Conservation (phyloP, 441 rosid species). For the Pelargonium myrrhifolium region DNA sequence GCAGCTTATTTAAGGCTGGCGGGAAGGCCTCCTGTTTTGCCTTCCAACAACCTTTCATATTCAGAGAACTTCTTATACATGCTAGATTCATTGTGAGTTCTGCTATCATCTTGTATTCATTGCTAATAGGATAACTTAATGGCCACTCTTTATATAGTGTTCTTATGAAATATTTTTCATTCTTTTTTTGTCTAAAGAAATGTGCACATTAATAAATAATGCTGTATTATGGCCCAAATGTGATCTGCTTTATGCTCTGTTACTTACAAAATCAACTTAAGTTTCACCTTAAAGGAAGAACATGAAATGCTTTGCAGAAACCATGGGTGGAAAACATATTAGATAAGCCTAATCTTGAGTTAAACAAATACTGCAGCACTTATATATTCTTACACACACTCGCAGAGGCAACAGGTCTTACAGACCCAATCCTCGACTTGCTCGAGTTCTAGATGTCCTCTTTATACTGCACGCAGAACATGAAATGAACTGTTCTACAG, state of each 20-base stretch:
- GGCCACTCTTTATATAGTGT: not conserved
- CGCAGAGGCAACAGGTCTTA: conserved; percentile 83
- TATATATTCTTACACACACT: conserved; percentile 7
- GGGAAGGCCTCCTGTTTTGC: conserved; percentile 90
- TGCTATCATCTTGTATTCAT: not conserved
- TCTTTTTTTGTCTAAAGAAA: not conserved
- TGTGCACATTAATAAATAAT: not conserved
- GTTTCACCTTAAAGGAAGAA: too few species aligned
- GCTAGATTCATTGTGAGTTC: conserved; percentile 81
- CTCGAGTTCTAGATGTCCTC: conserved; percentile 78
- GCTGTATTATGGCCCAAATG: too few species aligned
- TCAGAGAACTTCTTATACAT: conserved; percentile 87
- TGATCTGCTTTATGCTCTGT: too few species aligned
- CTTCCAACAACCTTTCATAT: conserved; percentile 78
- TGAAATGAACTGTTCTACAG: conserved; percentile 95
- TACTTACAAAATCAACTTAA: too few species aligned
- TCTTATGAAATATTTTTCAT: not conserved
- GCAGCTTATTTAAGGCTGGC: conserved; percentile 92
- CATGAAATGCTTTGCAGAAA: too few species aligned
- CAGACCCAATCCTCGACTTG: conserved; percentile 85
- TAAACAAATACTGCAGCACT: not conserved
- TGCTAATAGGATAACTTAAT: too few species aligned
- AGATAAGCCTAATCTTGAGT: not conserved
- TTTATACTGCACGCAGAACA: conserved; percentile 97
- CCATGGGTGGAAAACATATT: too few species aligned